Base-by-base conservation (phyloP, 2,329 filamentous ascomycete species). In the Beauveria sp. region DNA sequence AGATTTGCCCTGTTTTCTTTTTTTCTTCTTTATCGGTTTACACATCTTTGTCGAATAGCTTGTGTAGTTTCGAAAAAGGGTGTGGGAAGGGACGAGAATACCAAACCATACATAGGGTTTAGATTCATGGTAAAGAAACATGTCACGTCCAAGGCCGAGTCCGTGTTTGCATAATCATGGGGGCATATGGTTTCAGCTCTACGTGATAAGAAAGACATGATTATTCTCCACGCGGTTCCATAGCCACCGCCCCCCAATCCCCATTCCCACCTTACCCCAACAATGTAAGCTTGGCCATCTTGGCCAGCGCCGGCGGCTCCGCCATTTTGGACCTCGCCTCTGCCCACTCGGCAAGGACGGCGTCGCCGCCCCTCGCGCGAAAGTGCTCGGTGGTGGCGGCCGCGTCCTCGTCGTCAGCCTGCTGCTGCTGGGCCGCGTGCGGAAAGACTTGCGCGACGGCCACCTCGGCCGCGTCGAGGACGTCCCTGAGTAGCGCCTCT, bases 391-490 rank as follows among this genome's bases (percentile, higher is more conserved):
- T 6, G 12, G 34, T 1, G 34, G 34, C 34, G 14, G 34, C 12
- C 12, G 61, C 67, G 8, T 62, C 66, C 1, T 62, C 66, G 10
- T 69, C 67, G 20, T 62, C 67, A n/a, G 64, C 67, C 9, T 65
- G 62, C 55, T 62, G 40, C 48, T 66, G 62, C 43, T 67, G 65
- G 60, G 64, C 62, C 10, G 66, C 49, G 2, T 62, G 58, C 0
- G 67, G 78, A 71, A 90, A 96, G 0, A 96, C 88, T 68, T 96
- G 89, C 10, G 75, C 78, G 18, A 92, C 79, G 49, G 88, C 88
- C 8, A 77, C 79, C 65, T 75, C 76, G 72, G 91, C 96, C 64
- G 85, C 82, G 50, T 84, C 86, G 10, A 91, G 77, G 0, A 98
- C 88, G 65, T 95, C 91, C 5, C 76, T 80, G 76, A 93, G 85